phyloP scores from a whole-genome alignment of 345 rosid genomes.

The Gossypium longicalyx region DNA sequence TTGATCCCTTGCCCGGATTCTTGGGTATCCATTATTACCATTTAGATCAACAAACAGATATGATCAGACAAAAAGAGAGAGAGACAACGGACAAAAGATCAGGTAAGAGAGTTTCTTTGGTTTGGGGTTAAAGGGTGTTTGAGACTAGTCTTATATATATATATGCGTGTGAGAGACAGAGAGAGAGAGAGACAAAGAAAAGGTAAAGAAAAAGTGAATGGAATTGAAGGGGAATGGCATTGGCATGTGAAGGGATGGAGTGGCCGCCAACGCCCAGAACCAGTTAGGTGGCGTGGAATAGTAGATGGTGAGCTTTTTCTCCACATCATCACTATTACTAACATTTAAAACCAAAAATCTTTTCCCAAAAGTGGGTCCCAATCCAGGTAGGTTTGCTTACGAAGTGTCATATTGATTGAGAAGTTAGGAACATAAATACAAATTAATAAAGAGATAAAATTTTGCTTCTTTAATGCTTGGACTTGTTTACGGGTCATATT shows the following conservation, averaged over 20 bases:
- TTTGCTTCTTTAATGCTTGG: neutral
- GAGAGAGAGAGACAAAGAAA: slow-evolving; percentile 12
- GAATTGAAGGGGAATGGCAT: neutral
- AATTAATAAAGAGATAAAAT: slow-evolving; percentile 14
- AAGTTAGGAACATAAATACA: too few relatives aligned
- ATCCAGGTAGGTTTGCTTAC: slow-evolving; percentile 30
- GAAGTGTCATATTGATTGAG: slow-evolving; percentile 23
- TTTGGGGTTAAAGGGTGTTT: slow-evolving; percentile 12
- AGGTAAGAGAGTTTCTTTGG: neutral
- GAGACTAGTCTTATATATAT: neutral
- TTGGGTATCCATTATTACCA: slow-evolving; percentile 48
- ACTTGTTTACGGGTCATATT: too few relatives aligned
- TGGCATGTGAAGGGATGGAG: neutral
- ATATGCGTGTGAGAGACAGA: slow-evolving; percentile 11
- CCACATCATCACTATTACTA: slow-evolving; percentile 34
- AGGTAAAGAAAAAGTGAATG: neutral
- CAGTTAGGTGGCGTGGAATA: slow-evolving; percentile 47
- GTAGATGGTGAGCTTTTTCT: slow-evolving; percentile 44
- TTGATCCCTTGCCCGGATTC: slow-evolving; percentile 60
- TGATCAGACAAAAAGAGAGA: neutral
- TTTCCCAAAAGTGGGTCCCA: slow-evolving; percentile 27
- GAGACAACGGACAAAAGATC: neutral
- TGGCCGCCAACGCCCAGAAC: slow-evolving; percentile 26
- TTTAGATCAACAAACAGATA: neutral
- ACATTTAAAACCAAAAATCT: slow-evolving; percentile 6